phyloP scores from a whole-genome alignment of 2,329 filamentous ascomycete genomes.

The Endothia cerciana region DNA sequence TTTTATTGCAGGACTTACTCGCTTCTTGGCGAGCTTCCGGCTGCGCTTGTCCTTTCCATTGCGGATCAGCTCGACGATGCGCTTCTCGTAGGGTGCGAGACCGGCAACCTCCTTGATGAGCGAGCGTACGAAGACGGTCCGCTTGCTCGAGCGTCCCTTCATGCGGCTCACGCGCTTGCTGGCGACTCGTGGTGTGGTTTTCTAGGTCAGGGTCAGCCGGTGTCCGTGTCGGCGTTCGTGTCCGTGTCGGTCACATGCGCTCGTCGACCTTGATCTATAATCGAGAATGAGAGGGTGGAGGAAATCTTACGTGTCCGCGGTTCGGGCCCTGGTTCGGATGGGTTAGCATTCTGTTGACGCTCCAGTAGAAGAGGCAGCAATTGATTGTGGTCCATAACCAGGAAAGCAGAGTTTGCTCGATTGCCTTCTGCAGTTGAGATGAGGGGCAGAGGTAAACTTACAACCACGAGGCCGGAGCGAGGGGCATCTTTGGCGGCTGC shows the following conservation, averaged over 20 bases:
- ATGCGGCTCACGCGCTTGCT: constrained; percentile 51
- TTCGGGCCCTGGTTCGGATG: neutral
- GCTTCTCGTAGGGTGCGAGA: constrained; percentile 94
- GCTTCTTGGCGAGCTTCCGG: constrained; percentile 98
- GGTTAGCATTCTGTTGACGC: neutral
- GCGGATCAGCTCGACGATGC: constrained; percentile 97
- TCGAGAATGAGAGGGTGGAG: neutral
- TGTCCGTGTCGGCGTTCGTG: neutral
- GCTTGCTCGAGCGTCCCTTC: constrained; percentile 97
- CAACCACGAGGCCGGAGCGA: constrained; percentile 14
- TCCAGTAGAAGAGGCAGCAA: neutral
- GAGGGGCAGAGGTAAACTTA: neutral
- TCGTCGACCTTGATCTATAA: neutral
- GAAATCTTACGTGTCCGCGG: neutral
- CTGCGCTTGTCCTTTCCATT: constrained; percentile 99
- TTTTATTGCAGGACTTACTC: constrained; percentile 61
- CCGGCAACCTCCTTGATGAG: constrained; percentile 98
- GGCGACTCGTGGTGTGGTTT: constrained; percentile 12
- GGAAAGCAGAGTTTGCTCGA: neutral
- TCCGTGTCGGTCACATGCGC: constrained; percentile 5
- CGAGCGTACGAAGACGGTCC: constrained; percentile 94
- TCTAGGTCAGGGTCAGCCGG: constrained; percentile 10
- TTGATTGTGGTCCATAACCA: constrained; percentile 1
- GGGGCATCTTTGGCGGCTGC: constrained; percentile 5
- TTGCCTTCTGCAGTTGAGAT: neutral